Conservation (phyloP, 2,329 filamentous ascomycete species). For the Aspergillus hortae region DNA sequence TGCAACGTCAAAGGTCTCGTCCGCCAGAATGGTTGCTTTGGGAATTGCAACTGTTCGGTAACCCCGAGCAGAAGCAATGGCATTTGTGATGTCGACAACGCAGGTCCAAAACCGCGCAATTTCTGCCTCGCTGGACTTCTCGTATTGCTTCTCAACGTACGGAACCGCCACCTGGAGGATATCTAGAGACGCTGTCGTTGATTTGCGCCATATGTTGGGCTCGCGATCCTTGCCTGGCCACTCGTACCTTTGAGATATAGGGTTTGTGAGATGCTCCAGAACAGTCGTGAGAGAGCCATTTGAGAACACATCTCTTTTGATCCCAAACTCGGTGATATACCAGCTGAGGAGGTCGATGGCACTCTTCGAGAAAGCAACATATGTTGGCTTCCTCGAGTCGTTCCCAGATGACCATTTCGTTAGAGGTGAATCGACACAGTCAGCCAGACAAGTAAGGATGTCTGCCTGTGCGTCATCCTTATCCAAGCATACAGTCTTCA, state of each 20-base stretch:
- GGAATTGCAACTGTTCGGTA: slow-evolving; percentile 42
- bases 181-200: slow-evolving; percentile 66
- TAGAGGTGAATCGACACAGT: slow-evolving; percentile 63
- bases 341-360: slow-evolving; percentile 65
- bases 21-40: slow-evolving; percentile 51
- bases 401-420: slow-evolving; percentile 34
- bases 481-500: slow-evolving; percentile 34
- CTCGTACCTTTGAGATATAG: slow-evolving; percentile 76
- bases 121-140: slow-evolving; percentile 28
- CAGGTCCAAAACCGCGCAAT: slow-evolving; percentile 65
- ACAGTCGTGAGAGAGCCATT: slow-evolving; percentile 64
- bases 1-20: slow-evolving; percentile 77
- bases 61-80: slow-evolving; percentile 66
- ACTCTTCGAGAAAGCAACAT: slow-evolving; percentile 82
- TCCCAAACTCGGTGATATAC: slow-evolving; percentile 39
- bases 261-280: slow-evolving; percentile 63
- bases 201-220: slow-evolving; percentile 72
- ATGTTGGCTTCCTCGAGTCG: slow-evolving; percentile 63
- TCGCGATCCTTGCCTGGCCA: slow-evolving; percentile 70
- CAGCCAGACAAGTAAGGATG: slow-evolving; percentile 52
- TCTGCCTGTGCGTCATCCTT: slow-evolving; percentile 35
- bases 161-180: slow-evolving; percentile 66
- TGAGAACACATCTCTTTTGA: slow-evolving; percentile 65
- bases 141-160: slow-evolving; percentile 49
- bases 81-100: slow-evolving; percentile 62